phyloP scores from a whole-genome alignment of 768 basidiomycete genomes.

The Amanita exitialis region DNA sequence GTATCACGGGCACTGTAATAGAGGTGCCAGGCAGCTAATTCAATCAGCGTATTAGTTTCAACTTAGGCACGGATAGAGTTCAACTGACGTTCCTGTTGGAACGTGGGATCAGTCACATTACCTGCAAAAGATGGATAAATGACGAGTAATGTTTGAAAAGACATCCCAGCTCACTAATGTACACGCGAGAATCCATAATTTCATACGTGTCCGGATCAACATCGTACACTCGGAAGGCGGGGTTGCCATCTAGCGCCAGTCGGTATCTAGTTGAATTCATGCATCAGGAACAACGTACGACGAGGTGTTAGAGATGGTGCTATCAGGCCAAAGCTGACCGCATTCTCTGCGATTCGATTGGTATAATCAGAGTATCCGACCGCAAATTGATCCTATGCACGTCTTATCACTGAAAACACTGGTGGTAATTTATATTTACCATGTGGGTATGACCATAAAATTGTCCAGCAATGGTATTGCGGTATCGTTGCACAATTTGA shows the following conservation, averaged over 20 bases:
- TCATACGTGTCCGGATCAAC: conserved; percentile 60
- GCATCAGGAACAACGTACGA: conserved; percentile 21
- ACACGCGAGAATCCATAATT: conserved; percentile 46
- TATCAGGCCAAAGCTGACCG: conserved; percentile 37
- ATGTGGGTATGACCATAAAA: conserved; percentile 55
- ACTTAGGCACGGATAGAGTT: neutral
- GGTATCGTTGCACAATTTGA: conserved; percentile 52
- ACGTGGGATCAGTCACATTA: conserved; percentile 29
- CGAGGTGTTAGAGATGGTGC: conserved; percentile 50
- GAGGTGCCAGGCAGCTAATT: conserved; percentile 38
- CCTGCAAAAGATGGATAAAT: conserved; percentile 17
- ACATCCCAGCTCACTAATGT: conserved; percentile 27
- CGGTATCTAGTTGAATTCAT: neutral
- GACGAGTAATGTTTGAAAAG: neutral
- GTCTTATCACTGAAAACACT: neutral
- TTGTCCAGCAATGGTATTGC: conserved; percentile 45
- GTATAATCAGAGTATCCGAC: conserved; percentile 48
- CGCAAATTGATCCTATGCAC: conserved; percentile 42
- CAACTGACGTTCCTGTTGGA: conserved; percentile 35
- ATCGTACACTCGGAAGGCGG: conserved; percentile 50
- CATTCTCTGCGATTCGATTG: conserved; percentile 31
- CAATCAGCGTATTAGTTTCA: neutral
- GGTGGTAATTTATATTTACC: conserved; percentile 13
- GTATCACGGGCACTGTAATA: conserved; percentile 47
- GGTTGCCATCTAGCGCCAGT: conserved; percentile 34